These are phyloP conservation scores for Cyclotella atomus DNA, from an alignment of 108 stramenopile genomes.

Conservation along the genomic window DNA sequence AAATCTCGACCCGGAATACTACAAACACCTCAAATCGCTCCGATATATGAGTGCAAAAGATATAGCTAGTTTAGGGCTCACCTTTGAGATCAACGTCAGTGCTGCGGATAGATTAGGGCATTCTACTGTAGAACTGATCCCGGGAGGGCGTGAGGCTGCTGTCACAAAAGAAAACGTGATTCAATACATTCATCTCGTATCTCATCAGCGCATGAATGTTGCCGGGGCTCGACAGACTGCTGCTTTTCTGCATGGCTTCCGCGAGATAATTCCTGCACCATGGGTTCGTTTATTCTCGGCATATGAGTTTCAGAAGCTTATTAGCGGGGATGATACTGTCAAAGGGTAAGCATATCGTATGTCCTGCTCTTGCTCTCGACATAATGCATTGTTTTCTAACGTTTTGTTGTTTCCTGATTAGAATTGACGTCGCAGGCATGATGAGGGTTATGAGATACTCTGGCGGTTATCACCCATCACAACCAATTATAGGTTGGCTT, in stretches of 20 bases:
- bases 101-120: not conserved
- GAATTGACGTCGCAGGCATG: slow-evolving; percentile 88
- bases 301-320: slow-evolving; percentile 95
- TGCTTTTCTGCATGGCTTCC: slow-evolving; percentile 95
- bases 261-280: slow-evolving; percentile 91
- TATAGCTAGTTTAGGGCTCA: slow-evolving; percentile 77
- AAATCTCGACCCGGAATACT: slow-evolving; percentile 88
- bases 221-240: slow-evolving; percentile 77
- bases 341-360: no score
- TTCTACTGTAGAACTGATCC: slow-evolving; percentile 75
- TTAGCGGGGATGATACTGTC: slow-evolving; percentile 93
- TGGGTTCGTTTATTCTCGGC: slow-evolving; percentile 96
- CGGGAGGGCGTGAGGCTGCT: slow-evolving; percentile 72
- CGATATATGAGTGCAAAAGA: slow-evolving; percentile 67
- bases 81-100: slow-evolving; percentile 72
- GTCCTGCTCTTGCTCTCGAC: no score
- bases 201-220: slow-evolving; percentile 93
- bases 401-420: no score
- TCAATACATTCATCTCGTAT: slow-evolving; percentile 91
- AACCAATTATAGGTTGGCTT: slow-evolving; percentile 89
- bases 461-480: slow-evolving; percentile 94
- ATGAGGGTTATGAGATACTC: slow-evolving; percentile 80
- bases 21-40: slow-evolving; percentile 84
- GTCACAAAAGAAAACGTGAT: slow-evolving; percentile 93
- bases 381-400: no score